Evolutionary conservation across 805 yeast genomes (phyloP).

Genomic region (Sugiyamaella valdiviana): DNA sequence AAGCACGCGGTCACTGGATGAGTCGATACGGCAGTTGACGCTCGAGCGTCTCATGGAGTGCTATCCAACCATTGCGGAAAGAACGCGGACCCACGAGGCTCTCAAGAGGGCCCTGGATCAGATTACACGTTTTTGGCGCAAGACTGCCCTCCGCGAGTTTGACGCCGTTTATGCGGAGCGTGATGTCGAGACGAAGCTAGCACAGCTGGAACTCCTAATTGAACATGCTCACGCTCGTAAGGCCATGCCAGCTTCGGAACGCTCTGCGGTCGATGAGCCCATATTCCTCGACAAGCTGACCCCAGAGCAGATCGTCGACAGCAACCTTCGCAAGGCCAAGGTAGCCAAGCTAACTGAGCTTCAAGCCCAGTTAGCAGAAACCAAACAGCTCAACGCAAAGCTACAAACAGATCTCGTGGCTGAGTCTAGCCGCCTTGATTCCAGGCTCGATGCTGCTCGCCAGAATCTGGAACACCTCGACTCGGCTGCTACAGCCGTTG

Average conservation of each 20-base stretch:
- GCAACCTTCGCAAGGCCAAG: constrained; percentile 25
- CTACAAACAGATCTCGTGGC: constrained; percentile 7
- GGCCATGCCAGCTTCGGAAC: not conserved
- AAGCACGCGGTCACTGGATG: constrained; percentile 48
- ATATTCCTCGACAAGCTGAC: constrained; percentile 25
- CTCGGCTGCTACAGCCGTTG: constrained; percentile 8
- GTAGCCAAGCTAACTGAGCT: constrained; percentile 20
- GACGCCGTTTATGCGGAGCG: constrained; percentile 47
- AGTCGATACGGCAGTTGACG: constrained; percentile 45
- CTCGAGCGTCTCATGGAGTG: constrained; percentile 48
- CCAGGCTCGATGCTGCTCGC: constrained; percentile 1
- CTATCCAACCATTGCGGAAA: constrained; percentile 47
- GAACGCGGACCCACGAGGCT: constrained; percentile 40
- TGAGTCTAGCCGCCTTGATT: not conserved
- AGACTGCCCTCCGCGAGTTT: constrained; percentile 44
- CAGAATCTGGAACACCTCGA: constrained; percentile 8
- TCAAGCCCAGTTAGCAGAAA: constrained; percentile 3
- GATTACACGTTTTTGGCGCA: constrained; percentile 46
- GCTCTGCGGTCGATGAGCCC: constrained; percentile 12
- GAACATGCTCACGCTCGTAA: constrained; percentile 26
- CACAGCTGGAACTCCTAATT: constrained; percentile 37
- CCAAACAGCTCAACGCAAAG: constrained; percentile 7
- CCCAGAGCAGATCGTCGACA: constrained; percentile 28
- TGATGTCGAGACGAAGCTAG: constrained; percentile 33
- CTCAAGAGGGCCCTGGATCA: constrained; percentile 47